Percentiles rank a stretch among this genome's conserved stretches.
phyloP scores from a whole-genome alignment of 495 filamentous ascomycete species.

The Penicillium taxi region DNA sequence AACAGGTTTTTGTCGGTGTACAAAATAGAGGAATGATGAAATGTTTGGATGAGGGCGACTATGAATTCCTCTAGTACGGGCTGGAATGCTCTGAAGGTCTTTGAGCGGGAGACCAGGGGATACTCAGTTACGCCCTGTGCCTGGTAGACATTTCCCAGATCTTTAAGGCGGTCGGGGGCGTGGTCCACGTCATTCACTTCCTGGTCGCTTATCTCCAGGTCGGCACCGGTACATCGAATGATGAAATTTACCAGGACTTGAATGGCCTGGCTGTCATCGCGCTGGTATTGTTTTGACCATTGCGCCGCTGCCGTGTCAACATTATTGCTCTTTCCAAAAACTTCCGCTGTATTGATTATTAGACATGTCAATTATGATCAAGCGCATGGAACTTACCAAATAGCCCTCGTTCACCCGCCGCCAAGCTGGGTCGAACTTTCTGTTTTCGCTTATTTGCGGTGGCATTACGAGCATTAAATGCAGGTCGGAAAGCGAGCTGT shows the following conservation, averaged over 20 bases:
- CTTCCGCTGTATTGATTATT: constrained; percentile 49
- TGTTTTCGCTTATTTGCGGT: constrained; percentile 43
- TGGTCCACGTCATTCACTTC: constrained; percentile 85
- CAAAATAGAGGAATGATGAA: constrained; percentile 66
- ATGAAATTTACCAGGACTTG: constrained; percentile 85
- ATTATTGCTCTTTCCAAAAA: constrained; percentile 65
- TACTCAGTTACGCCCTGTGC: constrained; percentile 79
- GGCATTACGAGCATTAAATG: constrained; percentile 35
- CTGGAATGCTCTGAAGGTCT: constrained; percentile 64
- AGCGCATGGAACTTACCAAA: constrained; percentile 54
- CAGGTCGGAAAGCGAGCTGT: constrained; percentile 42
- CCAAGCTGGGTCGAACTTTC: constrained; percentile 55
- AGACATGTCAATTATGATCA: neutral
- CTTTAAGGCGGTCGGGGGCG: constrained; percentile 55
- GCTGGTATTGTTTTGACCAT: constrained; percentile 70
- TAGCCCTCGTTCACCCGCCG: constrained; percentile 58
- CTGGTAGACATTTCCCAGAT: constrained; percentile 76
- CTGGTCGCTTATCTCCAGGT: constrained; percentile 60
- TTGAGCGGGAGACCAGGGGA: constrained; percentile 77
- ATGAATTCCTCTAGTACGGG: constrained; percentile 71
- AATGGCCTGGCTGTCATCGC: constrained; percentile 58
- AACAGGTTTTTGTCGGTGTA: constrained; percentile 67
- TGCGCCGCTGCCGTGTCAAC: constrained; percentile 68
- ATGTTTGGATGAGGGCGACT: constrained; percentile 57
- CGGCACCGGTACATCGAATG: constrained; percentile 72